A percentile compares a stretch with the other conserved stretches of the same genome.
phyloP scores from a whole-genome alignment of 1,139 yeast genomes.

The Geotrichum aggregatum region DNA sequence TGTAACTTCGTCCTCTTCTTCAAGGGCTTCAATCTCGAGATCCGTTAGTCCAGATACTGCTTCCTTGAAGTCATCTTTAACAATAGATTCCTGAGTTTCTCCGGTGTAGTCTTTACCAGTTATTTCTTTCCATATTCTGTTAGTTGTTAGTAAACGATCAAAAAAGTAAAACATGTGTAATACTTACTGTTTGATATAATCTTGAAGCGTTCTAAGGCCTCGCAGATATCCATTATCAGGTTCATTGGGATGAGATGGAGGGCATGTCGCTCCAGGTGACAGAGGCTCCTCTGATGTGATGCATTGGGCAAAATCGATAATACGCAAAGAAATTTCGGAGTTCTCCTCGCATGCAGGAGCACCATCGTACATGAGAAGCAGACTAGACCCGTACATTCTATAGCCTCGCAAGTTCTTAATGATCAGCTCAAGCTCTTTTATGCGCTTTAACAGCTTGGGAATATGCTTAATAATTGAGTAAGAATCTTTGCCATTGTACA shows the following conservation, averaged over 20 bases:
- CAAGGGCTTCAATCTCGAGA: not conserved
- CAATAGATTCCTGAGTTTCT: not conserved
- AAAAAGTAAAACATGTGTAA: no score
- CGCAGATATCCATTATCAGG: constrained; percentile 83
- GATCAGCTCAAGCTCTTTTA: constrained; percentile 55
- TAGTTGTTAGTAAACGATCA: no score
- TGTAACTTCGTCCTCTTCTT: not conserved
- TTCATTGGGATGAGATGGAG: constrained; percentile 60
- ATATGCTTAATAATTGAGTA: constrained; percentile 64
- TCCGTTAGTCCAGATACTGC: constrained; percentile 7
- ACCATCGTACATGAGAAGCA: constrained; percentile 86
- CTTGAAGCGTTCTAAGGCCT: constrained; percentile 65
- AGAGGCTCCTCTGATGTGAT: constrained; percentile 59
- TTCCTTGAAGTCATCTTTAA: not conserved
- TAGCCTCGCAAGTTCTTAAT: constrained; percentile 67
- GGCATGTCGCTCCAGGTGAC: constrained; percentile 46
- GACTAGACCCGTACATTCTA: constrained; percentile 85
- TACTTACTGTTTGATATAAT: constrained; percentile 46
- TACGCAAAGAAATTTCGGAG: constrained; percentile 50
- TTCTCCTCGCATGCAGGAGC: constrained; percentile 21
- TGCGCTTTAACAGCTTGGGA: constrained; percentile 58
- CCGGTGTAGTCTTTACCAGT: constrained; percentile 22
- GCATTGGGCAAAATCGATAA: constrained; percentile 95
- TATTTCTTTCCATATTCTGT: constrained; percentile 25
- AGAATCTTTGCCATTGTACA: constrained; percentile 64